A percentile compares a stretch with the other conserved stretches of the same genome.
Evolutionary conservation across 768 basidiomycete genomes (phyloP).

Genomic region (Suillus placidus): DNA sequence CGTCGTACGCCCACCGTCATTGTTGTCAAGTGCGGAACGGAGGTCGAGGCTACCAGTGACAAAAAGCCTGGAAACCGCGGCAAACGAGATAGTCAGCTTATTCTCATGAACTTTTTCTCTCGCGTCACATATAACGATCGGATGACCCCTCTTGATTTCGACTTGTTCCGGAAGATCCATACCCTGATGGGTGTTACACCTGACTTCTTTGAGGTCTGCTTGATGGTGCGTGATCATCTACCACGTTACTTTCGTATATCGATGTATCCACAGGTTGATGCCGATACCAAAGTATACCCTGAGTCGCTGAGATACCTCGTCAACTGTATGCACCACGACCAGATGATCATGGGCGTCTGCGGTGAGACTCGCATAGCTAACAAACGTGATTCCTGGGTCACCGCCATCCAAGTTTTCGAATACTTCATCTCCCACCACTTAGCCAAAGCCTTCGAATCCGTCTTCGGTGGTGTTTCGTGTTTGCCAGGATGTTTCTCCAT

Average conservation of each 20-base stretch:
- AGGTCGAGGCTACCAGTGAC: conserved; percentile 76
- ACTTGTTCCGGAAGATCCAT: conserved; percentile 96
- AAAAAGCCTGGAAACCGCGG: conserved; percentile 98
- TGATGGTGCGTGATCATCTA: conserved; percentile 73
- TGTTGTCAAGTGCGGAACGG: conserved; percentile 95
- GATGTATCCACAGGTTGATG: conserved; percentile 78
- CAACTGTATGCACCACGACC: conserved; percentile 98
- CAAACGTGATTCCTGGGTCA: conserved; percentile 98
- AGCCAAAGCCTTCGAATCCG: conserved; percentile 98
- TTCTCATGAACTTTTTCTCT: conserved; percentile 99
- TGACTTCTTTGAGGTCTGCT: conserved; percentile 94
- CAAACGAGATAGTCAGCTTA: conserved; percentile 97
- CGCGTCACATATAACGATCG: conserved; percentile 99
- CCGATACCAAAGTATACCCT: conserved; percentile 95
- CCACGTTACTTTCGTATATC: conserved; percentile 6
- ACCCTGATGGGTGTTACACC: conserved; percentile 98
- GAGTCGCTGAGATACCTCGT: conserved; percentile 89
- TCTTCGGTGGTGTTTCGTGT: conserved; percentile 99
- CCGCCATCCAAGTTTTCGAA: conserved; percentile 96
- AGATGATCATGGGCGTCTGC: conserved; percentile 98
- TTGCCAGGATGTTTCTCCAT: conserved; percentile 99
- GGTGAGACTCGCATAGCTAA: conserved; percentile 99
- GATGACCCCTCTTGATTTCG: conserved; percentile 97
- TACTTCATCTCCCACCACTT: conserved; percentile 99
- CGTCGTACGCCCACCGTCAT: conserved; percentile 93